Base-by-base conservation (phyloP, 768 basidiomycete species). In the Termitomyces bulborhizus region DNA sequence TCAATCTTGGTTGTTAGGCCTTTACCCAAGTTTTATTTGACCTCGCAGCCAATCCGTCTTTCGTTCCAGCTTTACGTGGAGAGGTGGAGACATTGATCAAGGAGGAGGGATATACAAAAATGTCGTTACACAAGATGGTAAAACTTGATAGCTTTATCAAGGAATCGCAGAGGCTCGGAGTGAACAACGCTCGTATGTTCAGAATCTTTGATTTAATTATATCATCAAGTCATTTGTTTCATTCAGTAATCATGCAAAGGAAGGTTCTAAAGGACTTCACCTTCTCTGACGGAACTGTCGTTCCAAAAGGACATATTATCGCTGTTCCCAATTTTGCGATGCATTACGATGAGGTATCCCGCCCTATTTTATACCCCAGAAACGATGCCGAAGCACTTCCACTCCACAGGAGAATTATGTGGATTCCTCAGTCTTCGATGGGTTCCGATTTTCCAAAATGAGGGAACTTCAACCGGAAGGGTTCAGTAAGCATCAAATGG, bases 131-230 rank as follows among this genome's bases (percentile, higher is more conserved):
- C 6, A 72, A 73, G 46, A 70, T 79, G 69, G 64, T 69, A 54
- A 73, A 73, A 56, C 48, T 78, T 15, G 77, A 78, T 53, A 79
- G 77, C 54, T 77, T 78, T 58, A 54, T 78, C 18, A 70, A 72
- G 34, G 78, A 78, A 53, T 72, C 70, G 1, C 64, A 66, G 37
- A 65, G 74, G 5, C 54, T 64, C 24, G 65, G 63, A 13, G 67
- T 67, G 0, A 56, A 65, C 31, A 62, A 58, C 24, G 53, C 60
- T n/a, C 26, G 73, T 74, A 58, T 18, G 71, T 31, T 18, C 16
- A 24, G n/a, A 27, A 4, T 18, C 24, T 27, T 1, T 4, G 11
- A 24, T 5, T 24, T 43, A 5, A 29, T 29, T 18, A 21, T 6
- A 15, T 18, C 43, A 8, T 15, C 5, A 5, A 13, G 39, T 11